Conservation (phyloP, 768 basidiomycete species). For the Tylopilus subfusipes region DNA sequence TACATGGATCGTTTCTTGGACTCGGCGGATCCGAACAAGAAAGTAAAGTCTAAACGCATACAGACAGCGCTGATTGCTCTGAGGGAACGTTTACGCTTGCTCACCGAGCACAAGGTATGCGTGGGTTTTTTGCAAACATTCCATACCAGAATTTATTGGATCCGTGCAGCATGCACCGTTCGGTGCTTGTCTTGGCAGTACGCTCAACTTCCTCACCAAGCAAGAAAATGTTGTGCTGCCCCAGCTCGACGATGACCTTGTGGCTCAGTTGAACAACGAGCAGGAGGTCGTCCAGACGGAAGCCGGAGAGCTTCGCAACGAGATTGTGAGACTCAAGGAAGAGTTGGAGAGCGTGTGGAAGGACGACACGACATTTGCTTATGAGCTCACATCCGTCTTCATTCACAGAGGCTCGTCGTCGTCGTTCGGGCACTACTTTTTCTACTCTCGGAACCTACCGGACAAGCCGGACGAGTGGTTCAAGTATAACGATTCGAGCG, state of each 20-base stretch:
- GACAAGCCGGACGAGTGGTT: conserved; percentile 82
- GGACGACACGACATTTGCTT: conserved; percentile 61
- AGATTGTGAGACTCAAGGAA: conserved; percentile 53
- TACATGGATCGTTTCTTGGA: conserved; percentile 92
- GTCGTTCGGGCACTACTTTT: conserved; percentile 93
- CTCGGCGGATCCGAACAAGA: conserved; percentile 66
- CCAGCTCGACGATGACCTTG: conserved; percentile 59
- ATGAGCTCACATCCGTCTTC: conserved; percentile 92
- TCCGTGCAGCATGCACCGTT: conserved; percentile 56
- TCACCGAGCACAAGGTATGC: conserved; percentile 71
- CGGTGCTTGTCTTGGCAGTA: conserved; percentile 50
- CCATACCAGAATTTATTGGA: neutral
- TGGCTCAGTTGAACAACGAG: conserved; percentile 51
- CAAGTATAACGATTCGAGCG: conserved; percentile 94
- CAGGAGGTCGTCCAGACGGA: conserved; percentile 49
- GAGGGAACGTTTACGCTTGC: conserved; percentile 62
- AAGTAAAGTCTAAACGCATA: conserved; percentile 63
- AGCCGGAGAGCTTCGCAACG: conserved; percentile 51
- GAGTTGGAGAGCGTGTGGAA: conserved; percentile 76
- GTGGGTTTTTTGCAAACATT: neutral
- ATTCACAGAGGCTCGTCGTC: conserved; percentile 88
- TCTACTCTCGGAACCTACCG: conserved; percentile 88
- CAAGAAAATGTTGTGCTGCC: conserved; percentile 43
- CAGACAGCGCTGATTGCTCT: conserved; percentile 60
- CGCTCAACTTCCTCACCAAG: conserved; percentile 54